Evolutionary conservation across 768 basidiomycete species (phyloP), one percentile per base, ranked within the genome.

Genomic region (Boletus rufocinnamomeus): DNA sequence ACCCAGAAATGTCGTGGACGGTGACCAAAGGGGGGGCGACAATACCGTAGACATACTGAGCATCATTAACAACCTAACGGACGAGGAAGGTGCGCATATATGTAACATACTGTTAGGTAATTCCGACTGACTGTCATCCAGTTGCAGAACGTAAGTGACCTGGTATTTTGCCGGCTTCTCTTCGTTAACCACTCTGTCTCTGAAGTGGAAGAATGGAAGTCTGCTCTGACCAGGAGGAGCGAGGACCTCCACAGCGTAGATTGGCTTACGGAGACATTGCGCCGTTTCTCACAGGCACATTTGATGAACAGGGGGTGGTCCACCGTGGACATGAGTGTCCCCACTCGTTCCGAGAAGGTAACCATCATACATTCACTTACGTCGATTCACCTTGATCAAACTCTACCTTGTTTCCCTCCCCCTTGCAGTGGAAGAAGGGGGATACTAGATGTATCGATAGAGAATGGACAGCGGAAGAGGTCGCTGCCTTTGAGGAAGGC

Each of bases 231-330:
- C 1, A 77, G 77, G 58, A 84, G 82, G 69, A 72, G 69, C 35
- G 80, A 80, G 43, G 72, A 85, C n/a, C 74, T 78, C 28, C 77
- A 75, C 52, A 86, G 77, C 62, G 85, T 93, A n/a, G 92, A 92
- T 72, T 93, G 87, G 86, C 75, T 93, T 25, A 89, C 87, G 0
- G 91, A 94, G 72, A 84, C 83, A 28, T 78, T 88, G 48, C 84
- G 81, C 54, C 85, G 87, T 23, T 84, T 88, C 63, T 89, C 91
- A 9, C 86, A 86, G 38, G 87, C 89, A 35, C 80, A 84, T 52
- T 63, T 82, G 54, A 80, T 82, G 57, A 81, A 80, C 5, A 78
- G 78, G 49, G 82, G 86, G 1, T 77, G 87, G 59, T 80, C 80
- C 25, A 76, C 82, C 14, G 87, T 91, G 23, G 86, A 79, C 66